Conservation (phyloP, 2,329 filamentous ascomycete species). For the Cladosporium oxysporum region DNA sequence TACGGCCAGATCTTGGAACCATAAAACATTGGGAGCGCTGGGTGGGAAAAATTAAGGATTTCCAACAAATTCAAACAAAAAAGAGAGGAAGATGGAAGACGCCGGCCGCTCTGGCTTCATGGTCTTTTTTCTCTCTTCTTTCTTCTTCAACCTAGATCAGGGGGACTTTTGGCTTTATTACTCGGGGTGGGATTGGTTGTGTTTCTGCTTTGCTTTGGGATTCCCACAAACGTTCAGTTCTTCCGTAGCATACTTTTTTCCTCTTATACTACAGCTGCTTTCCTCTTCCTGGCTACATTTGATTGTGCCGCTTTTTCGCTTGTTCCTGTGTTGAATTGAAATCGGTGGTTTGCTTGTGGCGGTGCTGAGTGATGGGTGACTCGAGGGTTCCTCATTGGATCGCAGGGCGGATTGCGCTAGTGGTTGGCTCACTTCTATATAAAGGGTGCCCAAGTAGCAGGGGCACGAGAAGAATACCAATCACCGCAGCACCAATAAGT, state of each 20-base stretch:
- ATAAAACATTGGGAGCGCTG: constrained; percentile 1
- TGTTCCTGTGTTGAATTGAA: no score
- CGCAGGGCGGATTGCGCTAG: neutral
- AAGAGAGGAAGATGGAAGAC: neutral
- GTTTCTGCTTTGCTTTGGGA: neutral
- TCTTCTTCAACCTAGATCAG: constrained; percentile 4
- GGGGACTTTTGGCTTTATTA: neutral
- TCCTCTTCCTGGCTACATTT: neutral
- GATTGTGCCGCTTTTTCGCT: neutral
- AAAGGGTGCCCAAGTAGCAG: neutral
- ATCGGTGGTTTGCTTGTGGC: no score
- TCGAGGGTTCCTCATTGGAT: neutral
- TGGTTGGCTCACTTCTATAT: neutral
- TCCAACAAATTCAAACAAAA: constrained; percentile 8
- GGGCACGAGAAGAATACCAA: neutral
- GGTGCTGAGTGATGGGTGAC: neutral
- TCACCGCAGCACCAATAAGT: neutral
- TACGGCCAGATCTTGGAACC: neutral
- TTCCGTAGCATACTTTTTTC: neutral
- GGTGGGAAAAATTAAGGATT: neutral
- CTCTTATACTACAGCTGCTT: neutral
- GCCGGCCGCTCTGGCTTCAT: neutral
- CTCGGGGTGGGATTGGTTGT: neutral
- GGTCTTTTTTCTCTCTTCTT: neutral
- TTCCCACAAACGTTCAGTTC: neutral